Percentiles rank a stretch among this genome's conserved stretches.
Evolutionary conservation across 177 flowering plant species (phyloP).

Genomic region (Tripterygium wilfordii): DNA sequence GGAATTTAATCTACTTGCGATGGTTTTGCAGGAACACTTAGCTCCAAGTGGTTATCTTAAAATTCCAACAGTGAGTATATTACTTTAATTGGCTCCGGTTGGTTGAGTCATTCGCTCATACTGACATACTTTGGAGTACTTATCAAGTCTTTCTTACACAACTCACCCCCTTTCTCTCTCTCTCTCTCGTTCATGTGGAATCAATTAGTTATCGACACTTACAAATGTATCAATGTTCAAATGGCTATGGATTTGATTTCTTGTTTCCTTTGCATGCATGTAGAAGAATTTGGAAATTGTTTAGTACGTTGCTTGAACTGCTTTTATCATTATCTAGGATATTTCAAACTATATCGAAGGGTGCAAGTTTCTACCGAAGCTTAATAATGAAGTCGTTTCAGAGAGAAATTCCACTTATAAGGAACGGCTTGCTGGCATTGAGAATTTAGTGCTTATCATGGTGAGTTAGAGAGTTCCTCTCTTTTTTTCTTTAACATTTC

Average conservation of each 20-base stretch:
- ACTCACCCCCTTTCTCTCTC: too few relatives aligned
- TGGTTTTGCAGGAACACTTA: constrained; percentile 48
- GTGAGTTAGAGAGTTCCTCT: constrained; percentile 18
- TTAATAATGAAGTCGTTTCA: constrained; percentile 39
- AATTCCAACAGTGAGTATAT: constrained; percentile 53
- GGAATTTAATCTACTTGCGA: too few relatives aligned
- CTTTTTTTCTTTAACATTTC: not conserved
- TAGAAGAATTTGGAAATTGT: too few relatives aligned
- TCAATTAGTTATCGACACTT: too few relatives aligned
- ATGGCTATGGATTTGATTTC: too few relatives aligned
- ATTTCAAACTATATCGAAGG: constrained; percentile 27
- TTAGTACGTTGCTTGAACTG: too few relatives aligned
- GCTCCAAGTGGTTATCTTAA: constrained; percentile 56
- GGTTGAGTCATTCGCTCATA: too few relatives aligned
- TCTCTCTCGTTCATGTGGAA: too few relatives aligned
- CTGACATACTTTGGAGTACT: not conserved
- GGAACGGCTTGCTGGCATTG: constrained; percentile 45
- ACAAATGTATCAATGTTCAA: too few relatives aligned
- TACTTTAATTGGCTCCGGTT: not conserved
- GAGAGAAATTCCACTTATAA: constrained; percentile 42
- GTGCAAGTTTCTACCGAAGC: constrained; percentile 50
- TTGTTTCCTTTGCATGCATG: too few relatives aligned
- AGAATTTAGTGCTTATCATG: constrained; percentile 58
- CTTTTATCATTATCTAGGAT: constrained; percentile 44
- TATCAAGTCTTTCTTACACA: too few relatives aligned